A percentile compares a stretch with the other conserved stretches of the same genome.
Evolutionary conservation across 208 protist genomes (phyloP).

Genomic region (Trypanosoma caninum): DNA sequence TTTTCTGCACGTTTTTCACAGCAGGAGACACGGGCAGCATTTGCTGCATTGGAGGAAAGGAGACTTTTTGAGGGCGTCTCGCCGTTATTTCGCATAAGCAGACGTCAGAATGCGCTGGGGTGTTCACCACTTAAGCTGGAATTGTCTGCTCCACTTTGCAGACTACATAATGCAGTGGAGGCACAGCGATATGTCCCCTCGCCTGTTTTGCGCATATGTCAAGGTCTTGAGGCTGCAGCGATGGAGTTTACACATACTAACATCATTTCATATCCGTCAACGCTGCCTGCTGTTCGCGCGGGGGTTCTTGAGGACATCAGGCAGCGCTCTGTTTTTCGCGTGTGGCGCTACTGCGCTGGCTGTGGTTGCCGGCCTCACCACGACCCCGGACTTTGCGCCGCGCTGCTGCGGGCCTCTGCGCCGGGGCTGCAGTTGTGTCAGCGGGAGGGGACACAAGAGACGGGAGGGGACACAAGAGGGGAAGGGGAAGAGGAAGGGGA

Average conservation of each 20-base stretch:
- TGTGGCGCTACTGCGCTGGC: constrained; percentile 52
- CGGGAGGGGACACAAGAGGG: background rate
- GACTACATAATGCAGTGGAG: constrained; percentile 6
- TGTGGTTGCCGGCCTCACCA: constrained; percentile 65
- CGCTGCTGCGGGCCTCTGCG: constrained; percentile 31
- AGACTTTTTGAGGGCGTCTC: constrained; percentile 18
- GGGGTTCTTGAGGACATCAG: constrained; percentile 29
- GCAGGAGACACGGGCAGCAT: constrained; percentile 36
- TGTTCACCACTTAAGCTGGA: constrained; percentile 9
- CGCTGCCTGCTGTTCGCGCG: constrained; percentile 11
- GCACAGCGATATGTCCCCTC: constrained; percentile 26
- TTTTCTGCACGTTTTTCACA: constrained; percentile 26
- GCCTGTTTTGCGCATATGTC: constrained; percentile 30
- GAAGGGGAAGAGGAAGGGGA: background rate
- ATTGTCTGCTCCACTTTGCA: constrained; percentile 13
- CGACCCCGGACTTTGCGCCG: constrained; percentile 75
- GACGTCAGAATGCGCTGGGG: background rate
- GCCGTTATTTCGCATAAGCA: constrained; percentile 10
- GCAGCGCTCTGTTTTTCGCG: constrained; percentile 55
- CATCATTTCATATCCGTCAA: constrained; percentile 18
- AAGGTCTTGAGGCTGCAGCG: constrained; percentile 32
- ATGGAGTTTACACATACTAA: constrained; percentile 26
- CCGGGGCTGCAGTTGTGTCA: constrained; percentile 56
- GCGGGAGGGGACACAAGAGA: background rate
- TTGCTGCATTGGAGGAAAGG: constrained; percentile 28